phyloP scores from a whole-genome alignment of 176 grass and related monocot genomes.

The Rhynchospora pubera region DNA sequence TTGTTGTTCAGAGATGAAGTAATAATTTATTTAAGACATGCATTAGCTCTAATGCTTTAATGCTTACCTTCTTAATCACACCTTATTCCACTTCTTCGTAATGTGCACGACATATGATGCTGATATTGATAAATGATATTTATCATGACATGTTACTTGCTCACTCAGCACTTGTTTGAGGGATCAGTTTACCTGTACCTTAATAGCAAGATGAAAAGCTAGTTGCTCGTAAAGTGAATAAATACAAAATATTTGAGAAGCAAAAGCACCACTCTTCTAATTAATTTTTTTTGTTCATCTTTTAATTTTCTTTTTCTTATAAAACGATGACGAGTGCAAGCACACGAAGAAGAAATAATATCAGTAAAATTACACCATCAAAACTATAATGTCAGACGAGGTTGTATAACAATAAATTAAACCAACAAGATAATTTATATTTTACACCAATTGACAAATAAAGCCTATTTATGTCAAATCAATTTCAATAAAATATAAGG shows the following conservation, averaged over 20 bases:
- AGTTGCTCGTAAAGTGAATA: not conserved
- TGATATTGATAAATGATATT: not conserved
- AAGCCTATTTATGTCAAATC: not conserved
- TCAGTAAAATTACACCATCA: not conserved
- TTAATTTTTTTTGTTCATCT: not conserved
- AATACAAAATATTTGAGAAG: not conserved
- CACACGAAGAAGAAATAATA: not conserved
- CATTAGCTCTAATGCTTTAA: slow-evolving; percentile 15
- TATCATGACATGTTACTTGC: slow-evolving; percentile 13
- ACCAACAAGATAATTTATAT: not conserved
- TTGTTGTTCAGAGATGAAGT: not conserved
- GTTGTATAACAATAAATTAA: not conserved
- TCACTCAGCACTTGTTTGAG: not conserved
- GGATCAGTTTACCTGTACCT: slow-evolving; percentile 13
- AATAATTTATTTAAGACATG: not conserved
- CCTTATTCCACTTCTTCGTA: slow-evolving; percentile 7
- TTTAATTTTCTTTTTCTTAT: not conserved
- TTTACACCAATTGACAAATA: not conserved
- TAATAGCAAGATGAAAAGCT: not conserved
- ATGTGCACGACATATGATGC: not conserved
- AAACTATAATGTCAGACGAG: not conserved
- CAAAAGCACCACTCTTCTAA: not conserved
- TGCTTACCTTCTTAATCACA: slow-evolving; percentile 3
- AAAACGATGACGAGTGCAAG: not conserved
- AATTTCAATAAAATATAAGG: not conserved